Base-by-base conservation (phyloP, 257 asterid genomes). In the Misopates orontium region DNA sequence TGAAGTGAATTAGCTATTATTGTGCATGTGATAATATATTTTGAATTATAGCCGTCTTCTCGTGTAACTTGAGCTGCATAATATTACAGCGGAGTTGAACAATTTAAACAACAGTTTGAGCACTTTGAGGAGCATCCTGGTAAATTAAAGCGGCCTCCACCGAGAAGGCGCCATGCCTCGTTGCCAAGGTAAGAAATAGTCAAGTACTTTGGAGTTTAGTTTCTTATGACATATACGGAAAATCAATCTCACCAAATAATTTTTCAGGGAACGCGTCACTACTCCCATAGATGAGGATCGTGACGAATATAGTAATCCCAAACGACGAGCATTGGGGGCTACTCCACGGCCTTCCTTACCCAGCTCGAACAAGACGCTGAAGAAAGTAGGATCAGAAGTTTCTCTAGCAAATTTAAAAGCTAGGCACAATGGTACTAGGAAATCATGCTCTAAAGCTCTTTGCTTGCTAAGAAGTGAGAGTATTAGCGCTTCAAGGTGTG, bases 401-500 rank as follows among this genome's bases (percentile, higher is more conserved):
- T 56, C 71, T n/a, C 74, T 64, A 31, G 52, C 68, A n/a, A 81
- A 68, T 47, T 71, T 65, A 28, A 78, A 73, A 74, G 76, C 73
- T 62, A 69, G 56, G 51, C 82, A 70, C 64, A 82, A 75, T 70
- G 83, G 66, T 59, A 71, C 73, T 57, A 78, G 78, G 66, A 82
- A 71, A 79, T 70, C 87, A 60, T 71, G 84, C 88, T 87, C 64
- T 77, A 85, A 91, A 41, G 96, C 95, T 1, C 89, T 93, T 12
- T 89, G 96, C 83, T 42, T 92, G 51, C 75, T 85, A 20, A 87
- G 96, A 80, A 87, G 96, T 63, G 85, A 91, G 58, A 89, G 97
- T 68, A 84, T 92, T 73, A 89, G 93, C 73, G 88, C 94, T 70
- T 92, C 97, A 73, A 79, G 73, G 71, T 87, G 92, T 81, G 56